A percentile compares a stretch with the other conserved stretches of the same genome.
Conservation (phyloP, 1,284 basidiomycete species). For the Albatrellus sp. region DNA sequence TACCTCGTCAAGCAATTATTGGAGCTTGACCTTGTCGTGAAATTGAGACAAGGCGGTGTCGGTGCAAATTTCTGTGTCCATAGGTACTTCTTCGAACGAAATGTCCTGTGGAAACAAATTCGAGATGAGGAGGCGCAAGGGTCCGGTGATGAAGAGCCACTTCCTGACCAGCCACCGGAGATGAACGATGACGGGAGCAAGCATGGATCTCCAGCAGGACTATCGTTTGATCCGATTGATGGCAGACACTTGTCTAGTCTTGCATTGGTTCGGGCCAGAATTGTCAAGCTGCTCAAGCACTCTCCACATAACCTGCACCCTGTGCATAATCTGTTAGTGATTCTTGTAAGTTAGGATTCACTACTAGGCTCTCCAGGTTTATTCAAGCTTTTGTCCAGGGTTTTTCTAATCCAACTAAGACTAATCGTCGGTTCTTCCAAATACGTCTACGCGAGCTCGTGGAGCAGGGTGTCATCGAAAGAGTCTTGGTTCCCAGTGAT, state of each 20-base stretch:
- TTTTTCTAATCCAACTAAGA: slow-evolving; percentile 56
- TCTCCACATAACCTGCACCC: slow-evolving; percentile 57
- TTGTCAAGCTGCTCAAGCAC: slow-evolving; percentile 54
- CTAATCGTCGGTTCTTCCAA: slow-evolving; percentile 67
- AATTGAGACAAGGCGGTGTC: slow-evolving; percentile 64
- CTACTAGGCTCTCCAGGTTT: not conserved
- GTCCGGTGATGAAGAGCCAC: slow-evolving; percentile 13
- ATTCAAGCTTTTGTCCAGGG: slow-evolving; percentile 34
- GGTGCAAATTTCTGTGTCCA: slow-evolving; percentile 67
- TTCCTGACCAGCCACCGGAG: slow-evolving; percentile 15
- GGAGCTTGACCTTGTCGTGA: slow-evolving; percentile 61
- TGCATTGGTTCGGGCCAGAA: slow-evolving; percentile 49
- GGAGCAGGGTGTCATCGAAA: slow-evolving; percentile 59
- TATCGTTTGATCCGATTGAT: slow-evolving; percentile 62
- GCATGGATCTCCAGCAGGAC: slow-evolving; percentile 16
- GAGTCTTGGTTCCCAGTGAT: slow-evolving; percentile 49
- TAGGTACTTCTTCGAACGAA: slow-evolving; percentile 66
- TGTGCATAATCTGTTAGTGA: slow-evolving; percentile 56
- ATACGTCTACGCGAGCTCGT: slow-evolving; percentile 58
- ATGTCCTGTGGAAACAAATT: slow-evolving; percentile 57
- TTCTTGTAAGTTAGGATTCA: slow-evolving; percentile 31
- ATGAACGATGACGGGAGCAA: slow-evolving; percentile 23
- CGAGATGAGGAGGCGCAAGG: slow-evolving; percentile 48
- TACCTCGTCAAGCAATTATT: slow-evolving; percentile 70
- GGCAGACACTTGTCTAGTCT: slow-evolving; percentile 63